Evolutionary conservation across 2,329 filamentous ascomycete genomes (phyloP).

Genomic region (Basipetospora chlamydospora): DNA sequence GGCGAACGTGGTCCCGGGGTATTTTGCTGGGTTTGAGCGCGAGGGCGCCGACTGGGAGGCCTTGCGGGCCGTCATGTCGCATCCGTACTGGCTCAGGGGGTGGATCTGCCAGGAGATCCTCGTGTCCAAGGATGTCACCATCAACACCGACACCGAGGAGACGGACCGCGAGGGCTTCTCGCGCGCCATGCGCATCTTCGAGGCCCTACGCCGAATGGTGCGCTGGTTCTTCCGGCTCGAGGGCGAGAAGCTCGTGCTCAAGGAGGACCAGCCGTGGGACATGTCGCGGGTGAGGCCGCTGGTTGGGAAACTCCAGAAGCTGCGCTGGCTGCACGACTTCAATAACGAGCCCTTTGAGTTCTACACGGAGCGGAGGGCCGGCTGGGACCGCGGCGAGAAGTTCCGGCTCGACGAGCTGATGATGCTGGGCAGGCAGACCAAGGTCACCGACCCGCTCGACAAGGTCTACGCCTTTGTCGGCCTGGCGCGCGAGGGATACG

Average conservation of each 20-base stretch:
- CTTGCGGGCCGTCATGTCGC: too few species aligned
- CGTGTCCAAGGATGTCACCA: too few species aligned
- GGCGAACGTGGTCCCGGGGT: constrained; percentile 7
- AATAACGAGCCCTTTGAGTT: too few species aligned
- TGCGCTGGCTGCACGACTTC: constrained; percentile 7
- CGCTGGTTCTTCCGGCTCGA: too few species aligned
- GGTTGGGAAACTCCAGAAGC: constrained; percentile 7
- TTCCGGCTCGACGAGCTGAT: constrained; percentile 7
- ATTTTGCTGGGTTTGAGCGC: too few species aligned
- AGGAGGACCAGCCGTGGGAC: constrained; percentile 8
- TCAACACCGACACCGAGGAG: too few species aligned
- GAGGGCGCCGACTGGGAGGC: constrained; percentile 7
- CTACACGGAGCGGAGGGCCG: too few species aligned
- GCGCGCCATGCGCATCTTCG: too few species aligned
- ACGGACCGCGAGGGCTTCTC: too few species aligned
- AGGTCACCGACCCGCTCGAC: constrained; percentile 12
- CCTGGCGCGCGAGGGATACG: constrained; percentile 4
- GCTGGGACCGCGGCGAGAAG: constrained; percentile 1
- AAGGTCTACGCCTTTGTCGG: constrained; percentile 14
- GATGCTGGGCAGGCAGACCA: constrained; percentile 7
- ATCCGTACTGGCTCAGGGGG: too few species aligned
- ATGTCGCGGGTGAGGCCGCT: constrained; percentile 8
- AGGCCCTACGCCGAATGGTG: too few species aligned
- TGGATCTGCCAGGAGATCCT: too few species aligned
- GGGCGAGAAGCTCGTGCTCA: constrained; percentile 8